phyloP scores from a whole-genome alignment of 345 rosid species.

The Boechera divaricarpa region DNA sequence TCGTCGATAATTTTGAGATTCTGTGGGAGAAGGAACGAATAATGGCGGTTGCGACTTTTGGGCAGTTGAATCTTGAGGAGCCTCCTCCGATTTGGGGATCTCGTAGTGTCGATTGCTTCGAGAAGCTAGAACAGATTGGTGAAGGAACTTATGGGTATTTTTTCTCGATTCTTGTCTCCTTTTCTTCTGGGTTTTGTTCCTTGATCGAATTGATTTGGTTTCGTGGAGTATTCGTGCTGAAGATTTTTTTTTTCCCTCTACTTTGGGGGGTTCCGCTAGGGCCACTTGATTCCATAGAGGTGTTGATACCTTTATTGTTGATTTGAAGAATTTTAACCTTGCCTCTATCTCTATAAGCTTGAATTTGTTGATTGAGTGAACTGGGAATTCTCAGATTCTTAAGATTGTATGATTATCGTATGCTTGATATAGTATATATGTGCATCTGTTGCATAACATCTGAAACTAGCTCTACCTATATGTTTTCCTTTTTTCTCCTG shows the following conservation, averaged over 20 bases:
- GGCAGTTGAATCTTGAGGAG: slow-evolving; percentile 71
- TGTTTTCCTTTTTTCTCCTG: too few relatives aligned
- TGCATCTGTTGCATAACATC: not conserved
- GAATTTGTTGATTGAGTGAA: slow-evolving; percentile 12
- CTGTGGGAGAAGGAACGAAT: slow-evolving; percentile 3
- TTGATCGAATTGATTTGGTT: slow-evolving; percentile 7
- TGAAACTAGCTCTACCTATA: not conserved
- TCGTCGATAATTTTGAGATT: not conserved
- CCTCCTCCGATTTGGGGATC: slow-evolving; percentile 77
- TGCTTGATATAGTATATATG: not conserved
- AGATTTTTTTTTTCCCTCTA: not conserved
- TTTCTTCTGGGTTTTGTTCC: not conserved
- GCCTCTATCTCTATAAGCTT: not conserved
- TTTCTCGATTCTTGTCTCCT: slow-evolving; percentile 17
- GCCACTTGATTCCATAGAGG: not conserved
- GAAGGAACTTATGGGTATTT: slow-evolving; percentile 86
- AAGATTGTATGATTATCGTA: not conserved
- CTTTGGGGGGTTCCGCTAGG: not conserved
- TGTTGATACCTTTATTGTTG: not conserved
- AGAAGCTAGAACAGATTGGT: slow-evolving; percentile 83
- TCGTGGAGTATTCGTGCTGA: not conserved
- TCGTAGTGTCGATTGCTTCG: slow-evolving; percentile 83
- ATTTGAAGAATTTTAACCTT: not conserved
- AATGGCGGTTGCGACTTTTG: slow-evolving; percentile 66
- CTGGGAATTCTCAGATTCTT: slow-evolving; percentile 2